These are phyloP conservation scores for Hygrocybe coccinea DNA, from an alignment of 768 basidiomycete genomes.

Conservation along the genomic window DNA sequence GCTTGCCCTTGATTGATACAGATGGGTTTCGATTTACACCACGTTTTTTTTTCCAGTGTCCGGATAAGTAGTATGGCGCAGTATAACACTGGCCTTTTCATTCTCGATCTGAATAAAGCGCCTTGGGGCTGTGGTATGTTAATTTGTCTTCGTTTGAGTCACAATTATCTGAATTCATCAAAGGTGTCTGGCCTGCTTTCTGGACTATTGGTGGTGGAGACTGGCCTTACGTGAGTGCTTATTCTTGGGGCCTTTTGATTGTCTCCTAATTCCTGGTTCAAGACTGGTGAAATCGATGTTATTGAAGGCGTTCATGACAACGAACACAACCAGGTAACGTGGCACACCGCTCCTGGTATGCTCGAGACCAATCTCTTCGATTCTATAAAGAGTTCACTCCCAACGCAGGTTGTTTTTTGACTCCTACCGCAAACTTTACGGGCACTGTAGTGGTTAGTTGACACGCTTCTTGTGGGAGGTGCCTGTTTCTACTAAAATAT, in stretches of 20 bases:
- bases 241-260: neutral
- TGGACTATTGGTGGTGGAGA: conserved; percentile 59
- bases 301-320: conserved; percentile 84
- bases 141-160: neutral
- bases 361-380: conserved; percentile 1
- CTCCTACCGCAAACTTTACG: conserved; percentile 51
- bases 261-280: conserved; percentile 8
- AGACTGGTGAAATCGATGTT: conserved; percentile 80
- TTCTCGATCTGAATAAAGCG: conserved; percentile 77
- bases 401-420: conserved; percentile 52
- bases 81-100: conserved; percentile 76
- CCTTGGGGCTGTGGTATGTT: conserved; percentile 83
- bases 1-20: neutral
- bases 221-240: conserved; percentile 60
- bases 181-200: conserved; percentile 81
- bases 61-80: conserved; percentile 62
- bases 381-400: conserved; percentile 2
- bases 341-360: conserved; percentile 65
- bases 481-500: neutral
- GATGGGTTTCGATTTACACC: neutral
- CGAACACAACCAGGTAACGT: conserved; percentile 78
- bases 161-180: neutral
- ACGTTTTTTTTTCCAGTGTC: conserved; percentile 45
- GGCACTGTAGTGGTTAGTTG: conserved; percentile 57
- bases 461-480: neutral